Conservation (phyloP, 805 yeast species). For the Teunomyces tritomae region DNA sequence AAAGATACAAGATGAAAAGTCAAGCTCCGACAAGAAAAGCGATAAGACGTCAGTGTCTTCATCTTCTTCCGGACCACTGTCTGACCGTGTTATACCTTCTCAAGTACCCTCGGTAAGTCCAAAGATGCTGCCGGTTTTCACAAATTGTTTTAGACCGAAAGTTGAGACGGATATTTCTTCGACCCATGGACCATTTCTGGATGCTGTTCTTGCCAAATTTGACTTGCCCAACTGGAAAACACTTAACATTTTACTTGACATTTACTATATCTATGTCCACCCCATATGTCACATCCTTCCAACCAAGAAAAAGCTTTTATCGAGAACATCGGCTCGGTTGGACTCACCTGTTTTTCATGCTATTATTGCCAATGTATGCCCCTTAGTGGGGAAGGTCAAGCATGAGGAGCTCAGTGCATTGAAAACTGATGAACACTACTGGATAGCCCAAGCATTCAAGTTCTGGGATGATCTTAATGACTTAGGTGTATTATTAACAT, state of each 20-base stretch:
- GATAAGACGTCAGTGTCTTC: not conserved
- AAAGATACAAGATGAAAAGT: not conserved
- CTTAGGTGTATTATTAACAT: conserved; percentile 24
- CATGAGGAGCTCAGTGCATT: conserved; percentile 3
- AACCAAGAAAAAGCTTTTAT: conserved; percentile 16
- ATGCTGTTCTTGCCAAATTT: conserved; percentile 16
- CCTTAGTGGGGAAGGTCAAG: conserved; percentile 7
- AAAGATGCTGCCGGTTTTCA: not conserved
- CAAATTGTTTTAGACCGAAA: not conserved
- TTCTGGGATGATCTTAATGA: conserved; percentile 26
- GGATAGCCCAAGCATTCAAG: conserved; percentile 20
- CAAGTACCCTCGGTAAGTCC: not conserved
- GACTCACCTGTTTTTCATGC: conserved; percentile 26
- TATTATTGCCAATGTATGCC: conserved; percentile 21
- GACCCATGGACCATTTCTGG: conserved; percentile 1
- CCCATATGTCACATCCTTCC: conserved; percentile 22
- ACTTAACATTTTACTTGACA: conserved; percentile 18
- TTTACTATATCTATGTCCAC: conserved; percentile 21
- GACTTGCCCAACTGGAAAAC: conserved; percentile 23
- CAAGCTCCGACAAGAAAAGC: not conserved
- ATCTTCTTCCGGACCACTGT: not conserved
- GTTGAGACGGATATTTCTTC: not conserved
- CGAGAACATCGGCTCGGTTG: conserved; percentile 17
- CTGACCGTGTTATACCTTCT: not conserved
- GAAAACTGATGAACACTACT: conserved; percentile 14